phyloP scores from a whole-genome alignment of 169 alveolate species.

The Eimeria falciformis region DNA sequence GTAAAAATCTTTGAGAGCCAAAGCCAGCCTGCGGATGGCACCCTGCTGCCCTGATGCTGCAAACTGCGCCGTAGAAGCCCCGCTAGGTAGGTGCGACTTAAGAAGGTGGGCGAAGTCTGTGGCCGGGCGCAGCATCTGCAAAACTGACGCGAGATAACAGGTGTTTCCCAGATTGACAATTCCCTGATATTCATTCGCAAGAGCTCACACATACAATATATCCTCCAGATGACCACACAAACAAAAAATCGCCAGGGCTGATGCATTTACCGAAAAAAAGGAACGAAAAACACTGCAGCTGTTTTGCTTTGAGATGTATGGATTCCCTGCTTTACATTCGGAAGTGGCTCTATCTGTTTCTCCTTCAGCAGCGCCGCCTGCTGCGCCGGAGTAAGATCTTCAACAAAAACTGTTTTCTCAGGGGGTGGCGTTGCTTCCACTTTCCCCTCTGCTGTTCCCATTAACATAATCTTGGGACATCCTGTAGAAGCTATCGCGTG shows the following conservation, averaged over 20 bases:
- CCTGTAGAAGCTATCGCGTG: slow-evolving; percentile 81
- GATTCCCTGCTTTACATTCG: slow-evolving; percentile 80
- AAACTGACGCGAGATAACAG: slow-evolving; percentile 95
- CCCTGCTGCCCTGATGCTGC: slow-evolving; percentile 67
- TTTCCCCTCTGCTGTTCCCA: slow-evolving; percentile 93
- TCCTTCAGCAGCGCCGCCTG: slow-evolving; percentile 90
- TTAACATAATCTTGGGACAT: slow-evolving; percentile 86
- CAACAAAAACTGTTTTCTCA: slow-evolving; percentile 90
- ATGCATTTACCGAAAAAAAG: not conserved
- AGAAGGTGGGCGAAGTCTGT: slow-evolving; percentile 84
- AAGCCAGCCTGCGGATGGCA: slow-evolving; percentile 38
- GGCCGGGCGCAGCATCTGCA: slow-evolving; percentile 89
- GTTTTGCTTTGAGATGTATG: not conserved
- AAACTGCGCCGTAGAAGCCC: slow-evolving; percentile 13
- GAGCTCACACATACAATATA: too few species aligned
- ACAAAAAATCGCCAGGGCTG: too few species aligned
- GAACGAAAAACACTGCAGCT: not conserved
- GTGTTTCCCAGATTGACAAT: slow-evolving; percentile 96
- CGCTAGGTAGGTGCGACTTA: slow-evolving; percentile 68
- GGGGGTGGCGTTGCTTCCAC: slow-evolving; percentile 84
- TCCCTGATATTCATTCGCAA: slow-evolving; percentile 84
- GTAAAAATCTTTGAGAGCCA: slow-evolving; percentile 70
- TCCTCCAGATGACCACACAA: too few species aligned
- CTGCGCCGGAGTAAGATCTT: slow-evolving; percentile 95
- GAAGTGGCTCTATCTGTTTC: slow-evolving; percentile 89